These are phyloP conservation scores for Boletus bicolor DNA, from an alignment of 768 basidiomycete species.

Conservation along the genomic window DNA sequence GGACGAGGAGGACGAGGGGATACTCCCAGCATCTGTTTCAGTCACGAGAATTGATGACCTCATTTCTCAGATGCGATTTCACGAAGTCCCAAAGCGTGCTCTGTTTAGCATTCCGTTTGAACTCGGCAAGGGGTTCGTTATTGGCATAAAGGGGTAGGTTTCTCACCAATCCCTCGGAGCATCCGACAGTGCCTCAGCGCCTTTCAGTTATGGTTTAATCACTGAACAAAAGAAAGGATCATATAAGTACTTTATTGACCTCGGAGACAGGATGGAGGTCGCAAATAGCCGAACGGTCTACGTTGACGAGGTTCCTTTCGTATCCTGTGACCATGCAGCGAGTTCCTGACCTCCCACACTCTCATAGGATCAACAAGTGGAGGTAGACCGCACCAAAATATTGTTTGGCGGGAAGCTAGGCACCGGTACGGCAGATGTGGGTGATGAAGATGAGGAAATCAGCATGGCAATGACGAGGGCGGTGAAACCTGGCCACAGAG, in stretches of 20 bases:
- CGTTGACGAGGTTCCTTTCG: slow-evolving; percentile 57
- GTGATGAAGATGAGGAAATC: slow-evolving; percentile 38
- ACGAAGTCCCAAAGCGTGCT: slow-evolving; percentile 79
- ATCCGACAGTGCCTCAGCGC: slow-evolving; percentile 3
- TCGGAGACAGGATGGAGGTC: slow-evolving; percentile 74
- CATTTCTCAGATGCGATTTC: slow-evolving; percentile 75
- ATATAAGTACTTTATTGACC: slow-evolving; percentile 81
- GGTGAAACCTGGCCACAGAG: slow-evolving; percentile 53
- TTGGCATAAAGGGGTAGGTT: slow-evolving; percentile 79
- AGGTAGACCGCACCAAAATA: slow-evolving; percentile 26
- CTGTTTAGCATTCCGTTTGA: slow-evolving; percentile 79
- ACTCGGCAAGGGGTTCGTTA: slow-evolving; percentile 67
- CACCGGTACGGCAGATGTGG: slow-evolving; percentile 27
- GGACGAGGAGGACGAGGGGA: slow-evolving; percentile 48
- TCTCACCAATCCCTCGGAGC: not conserved
- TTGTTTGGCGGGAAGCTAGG: slow-evolving; percentile 38
- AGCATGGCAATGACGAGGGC: slow-evolving; percentile 37
- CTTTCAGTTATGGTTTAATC: slow-evolving; percentile 75
- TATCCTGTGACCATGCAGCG: not conserved
- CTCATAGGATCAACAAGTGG: slow-evolving; percentile 27
- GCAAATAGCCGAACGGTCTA: slow-evolving; percentile 68
- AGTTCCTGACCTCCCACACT: slow-evolving; percentile 4
- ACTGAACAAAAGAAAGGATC: slow-evolving; percentile 83
- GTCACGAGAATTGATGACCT: slow-evolving; percentile 77
- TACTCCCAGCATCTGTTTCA: slow-evolving; percentile 68